These are phyloP conservation scores for Pseudoturritis turrita DNA, from an alignment of 345 rosid genomes.

Conservation along the genomic window DNA sequence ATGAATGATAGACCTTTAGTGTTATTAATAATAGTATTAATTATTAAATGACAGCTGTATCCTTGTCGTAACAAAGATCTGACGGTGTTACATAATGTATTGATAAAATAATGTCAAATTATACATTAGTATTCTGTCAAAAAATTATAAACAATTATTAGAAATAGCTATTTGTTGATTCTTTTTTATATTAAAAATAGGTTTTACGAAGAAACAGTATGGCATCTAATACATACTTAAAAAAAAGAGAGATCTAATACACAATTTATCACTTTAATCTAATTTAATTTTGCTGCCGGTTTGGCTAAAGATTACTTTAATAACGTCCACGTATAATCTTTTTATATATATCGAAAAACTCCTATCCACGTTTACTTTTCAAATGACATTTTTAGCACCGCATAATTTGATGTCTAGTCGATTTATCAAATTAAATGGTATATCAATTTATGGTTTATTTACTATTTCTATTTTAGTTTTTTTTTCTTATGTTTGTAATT, in stretches of 20 bases:
- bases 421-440: neutral
- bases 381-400: neutral
- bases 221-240: neutral
- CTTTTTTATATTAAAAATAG: no score
- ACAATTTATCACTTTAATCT: neutral
- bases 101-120: neutral
- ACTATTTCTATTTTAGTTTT: neutral
- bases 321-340: neutral
- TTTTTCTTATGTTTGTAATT: no score
- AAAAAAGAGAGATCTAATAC: no score
- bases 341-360: neutral
- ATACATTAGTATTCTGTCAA: neutral
- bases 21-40: neutral
- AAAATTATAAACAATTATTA: no score
- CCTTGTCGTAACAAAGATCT: neutral
- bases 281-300: neutral
- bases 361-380: constrained; percentile 2
- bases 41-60: neutral
- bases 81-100: neutral
- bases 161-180: no score
- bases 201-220: neutral
- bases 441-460: neutral
- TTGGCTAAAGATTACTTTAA: neutral
- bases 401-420: neutral
- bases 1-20: neutral